Evolutionary conservation across 1,139 yeast species (phyloP), one percentile per base, ranked within the genome.

Genomic region (Pichia sp.): DNA sequence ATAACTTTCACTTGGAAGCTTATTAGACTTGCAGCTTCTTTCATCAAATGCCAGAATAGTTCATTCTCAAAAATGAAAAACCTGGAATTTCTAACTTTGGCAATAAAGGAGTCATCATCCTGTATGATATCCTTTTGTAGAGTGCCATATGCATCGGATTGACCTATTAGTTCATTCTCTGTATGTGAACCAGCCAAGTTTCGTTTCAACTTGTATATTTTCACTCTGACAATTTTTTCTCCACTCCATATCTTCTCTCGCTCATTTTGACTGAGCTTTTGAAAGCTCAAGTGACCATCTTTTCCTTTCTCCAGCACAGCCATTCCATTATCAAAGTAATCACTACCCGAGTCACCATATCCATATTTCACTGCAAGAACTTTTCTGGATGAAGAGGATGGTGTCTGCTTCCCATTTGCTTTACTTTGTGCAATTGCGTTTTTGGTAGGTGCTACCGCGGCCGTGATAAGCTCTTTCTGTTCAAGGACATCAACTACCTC

Each of bases 291-390:
- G 15, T 47, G 48, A 3, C 63, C 62, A 18, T 45, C 45, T 5
- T 49, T 37, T 22, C 50, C 32, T 59, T 64, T 52, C 45, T 75
- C 61, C 40, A 86, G 61, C 1, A 80, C 58, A 0, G 94, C 96
- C 30, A 79, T 62, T 1, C 96, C 96, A 45, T 73, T 71, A 48
- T 85, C 93, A 45, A 56, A 66, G 50, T 74, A 84, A 24, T 68
- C 72, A 1, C 95, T 84, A 0, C 97, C 98, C 0, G 94, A 77
- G 56, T 87, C 96, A 9, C 83, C 91, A 58, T 75, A 91, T 0
- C 97, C 97, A 53, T 83, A 88, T 51, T 84, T 85, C 25, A 88
- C 81, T 2, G 88, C 94, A 29, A 88, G 13, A 3, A 28, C 34
- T 65, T 15, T 70, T 65, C 35, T 42, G 15, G 22, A 27, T 3